These are phyloP conservation scores for Apiotrichum veenhuisii DNA, from an alignment of 1,284 basidiomycete species.

Conservation along the genomic window DNA sequence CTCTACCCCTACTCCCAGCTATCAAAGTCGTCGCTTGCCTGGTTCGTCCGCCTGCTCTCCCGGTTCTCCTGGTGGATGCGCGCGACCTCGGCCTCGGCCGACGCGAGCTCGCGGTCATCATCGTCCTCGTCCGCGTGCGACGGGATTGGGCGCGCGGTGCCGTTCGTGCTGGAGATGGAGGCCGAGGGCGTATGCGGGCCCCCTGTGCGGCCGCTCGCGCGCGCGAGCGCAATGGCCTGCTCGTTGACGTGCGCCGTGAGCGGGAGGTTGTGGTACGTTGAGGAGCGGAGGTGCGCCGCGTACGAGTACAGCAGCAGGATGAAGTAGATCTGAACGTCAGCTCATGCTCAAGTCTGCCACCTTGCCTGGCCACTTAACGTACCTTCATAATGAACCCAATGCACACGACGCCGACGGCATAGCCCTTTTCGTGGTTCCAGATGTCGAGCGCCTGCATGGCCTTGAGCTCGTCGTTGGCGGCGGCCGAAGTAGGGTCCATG, in stretches of 20 bases:
- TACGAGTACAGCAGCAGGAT: conserved; percentile 88
- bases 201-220: not conserved
- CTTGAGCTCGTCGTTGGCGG: conserved; percentile 43
- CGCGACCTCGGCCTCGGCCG: conserved; percentile 14
- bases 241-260: conserved; percentile 48
- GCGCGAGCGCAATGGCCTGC: not conserved
- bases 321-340: conserved; percentile 73
- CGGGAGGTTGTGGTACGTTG: conserved; percentile 81
- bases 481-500: conserved; percentile 54
- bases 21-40: conserved; percentile 29
- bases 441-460: conserved; percentile 68
- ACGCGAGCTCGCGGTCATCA: conserved; percentile 10
- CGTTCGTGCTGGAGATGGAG: not conserved
- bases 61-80: not conserved
- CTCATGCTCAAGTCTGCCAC: no score
- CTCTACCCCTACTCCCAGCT: conserved; percentile 29
- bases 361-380: conserved; percentile 28
- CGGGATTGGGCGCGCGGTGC: not conserved
- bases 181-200: not conserved
- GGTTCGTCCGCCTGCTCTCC: conserved; percentile 8
- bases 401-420: conserved; percentile 66
- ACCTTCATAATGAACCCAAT: conserved; percentile 89
- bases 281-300: conserved; percentile 84
- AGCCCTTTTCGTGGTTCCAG: conserved; percentile 87
- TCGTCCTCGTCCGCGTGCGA: not conserved